Evolutionary conservation across 495 filamentous ascomycete genomes (phyloP).

Genomic region (Penicillium paradoxum): DNA sequence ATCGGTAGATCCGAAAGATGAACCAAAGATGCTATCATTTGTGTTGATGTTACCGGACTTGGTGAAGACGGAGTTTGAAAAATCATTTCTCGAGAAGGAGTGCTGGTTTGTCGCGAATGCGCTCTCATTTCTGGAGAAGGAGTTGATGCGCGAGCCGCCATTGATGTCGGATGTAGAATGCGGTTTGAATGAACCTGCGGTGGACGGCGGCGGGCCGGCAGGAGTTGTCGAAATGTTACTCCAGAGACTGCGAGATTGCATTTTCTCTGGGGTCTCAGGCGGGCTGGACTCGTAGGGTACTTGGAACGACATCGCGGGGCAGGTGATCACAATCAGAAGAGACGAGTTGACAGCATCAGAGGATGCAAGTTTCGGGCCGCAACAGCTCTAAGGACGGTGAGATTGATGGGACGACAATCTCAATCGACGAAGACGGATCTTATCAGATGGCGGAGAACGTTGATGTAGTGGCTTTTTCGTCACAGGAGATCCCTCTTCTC

Average conservation of each 20-base stretch:
- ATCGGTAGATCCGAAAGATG: slow-evolving; percentile 37
- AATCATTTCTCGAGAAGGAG: slow-evolving; percentile 5
- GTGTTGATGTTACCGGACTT: slow-evolving; percentile 39
- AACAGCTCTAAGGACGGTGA: slow-evolving; percentile 16
- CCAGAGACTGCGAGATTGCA: slow-evolving; percentile 35
- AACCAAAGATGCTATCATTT: slow-evolving; percentile 41
- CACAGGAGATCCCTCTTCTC: slow-evolving; percentile 5
- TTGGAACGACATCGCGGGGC: slow-evolving; percentile 36
- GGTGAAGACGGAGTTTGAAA: slow-evolving; percentile 34
- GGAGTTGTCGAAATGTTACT: slow-evolving; percentile 71
- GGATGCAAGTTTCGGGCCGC: slow-evolving; percentile 21
- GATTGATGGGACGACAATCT: neutral
- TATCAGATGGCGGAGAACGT: neutral
- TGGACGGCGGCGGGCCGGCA: slow-evolving; percentile 66
- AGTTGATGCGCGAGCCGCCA: slow-evolving; percentile 58
- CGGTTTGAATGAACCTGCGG: slow-evolving; percentile 67
- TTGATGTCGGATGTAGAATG: slow-evolving; percentile 60
- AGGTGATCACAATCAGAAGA: slow-evolving; percentile 2
- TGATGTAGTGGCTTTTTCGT: neutral
- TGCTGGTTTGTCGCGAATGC: slow-evolving; percentile 18
- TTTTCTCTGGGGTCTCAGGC: slow-evolving; percentile 42
- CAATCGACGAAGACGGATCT: neutral
- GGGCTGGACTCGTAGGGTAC: slow-evolving; percentile 35
- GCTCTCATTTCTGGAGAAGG: slow-evolving; percentile 5
- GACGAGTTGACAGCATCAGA: slow-evolving; percentile 11